Evolutionary conservation across 371 early-diverging fungal species (phyloP), one percentile per base, ranked within the genome.

Genomic region (Capniomyces stellatus): DNA sequence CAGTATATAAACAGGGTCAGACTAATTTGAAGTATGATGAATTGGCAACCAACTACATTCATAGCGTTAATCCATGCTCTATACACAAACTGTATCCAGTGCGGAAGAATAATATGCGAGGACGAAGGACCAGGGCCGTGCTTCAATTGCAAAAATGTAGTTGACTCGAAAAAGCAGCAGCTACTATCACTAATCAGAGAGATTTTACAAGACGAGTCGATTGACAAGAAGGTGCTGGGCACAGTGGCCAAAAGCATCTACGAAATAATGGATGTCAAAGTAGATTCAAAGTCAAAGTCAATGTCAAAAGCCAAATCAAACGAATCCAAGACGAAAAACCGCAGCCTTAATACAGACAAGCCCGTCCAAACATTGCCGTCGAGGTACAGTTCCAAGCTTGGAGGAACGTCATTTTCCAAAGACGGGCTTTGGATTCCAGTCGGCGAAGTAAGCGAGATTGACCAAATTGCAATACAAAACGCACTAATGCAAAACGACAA

Each of bases 31-130:
- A n/a, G n/a, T n/a, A n/a, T n/a, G n/a, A n/a, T n/a, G n/a, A n/a
- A n/a, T n/a, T n/a, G n/a, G n/a, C n/a, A n/a, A n/a, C n/a, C n/a
- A n/a, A n/a, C n/a, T 40, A 13, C 12, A 40, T n/a, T 40, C 12
- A 46, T 46, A 46, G 47, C 47, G 12, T 18, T 41, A 13, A 19
- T 13, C 28, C 93, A 92, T 63, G 74, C 74, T 21, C 61, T 92
- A 43, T 59, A 89, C 18, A 81, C 81, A 1, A 92, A 92, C 60
- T 92, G 93, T 57, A 62, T 92, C 25, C 75, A 64, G 29, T 92
- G 93, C 60, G 93, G 93, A 18, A 85, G 84, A 54, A 87, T 92
- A 54, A 76, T 90, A 15, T 92, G 93, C 63, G 67, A 72, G 1
- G 54, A 63, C 18, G 91, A 92, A 57, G 90, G 89, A 0, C 75